Conservation (phyloP, 768 basidiomycete species). For the Amylocystis lapponica region DNA sequence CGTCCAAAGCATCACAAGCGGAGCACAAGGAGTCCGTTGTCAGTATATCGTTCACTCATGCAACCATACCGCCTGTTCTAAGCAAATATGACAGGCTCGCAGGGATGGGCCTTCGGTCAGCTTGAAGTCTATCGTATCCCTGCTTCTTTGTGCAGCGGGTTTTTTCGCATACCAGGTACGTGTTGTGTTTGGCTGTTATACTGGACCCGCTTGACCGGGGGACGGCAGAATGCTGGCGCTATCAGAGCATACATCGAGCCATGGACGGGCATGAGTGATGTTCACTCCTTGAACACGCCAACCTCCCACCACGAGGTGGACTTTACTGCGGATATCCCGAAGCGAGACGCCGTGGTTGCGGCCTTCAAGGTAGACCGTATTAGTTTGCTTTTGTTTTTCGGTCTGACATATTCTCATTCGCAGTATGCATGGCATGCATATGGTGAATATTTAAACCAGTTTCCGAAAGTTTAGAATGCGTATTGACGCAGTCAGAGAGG, state of each 20-base stretch:
- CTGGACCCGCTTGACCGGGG: neutral
- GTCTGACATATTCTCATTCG: slow-evolving; percentile 10
- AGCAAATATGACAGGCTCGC: too few species aligned
- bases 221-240: neutral
- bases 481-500: slow-evolving; percentile 49
- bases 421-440: slow-evolving; percentile 87
- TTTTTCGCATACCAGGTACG: neutral
- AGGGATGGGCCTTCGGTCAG: too few species aligned
- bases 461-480: slow-evolving; percentile 7
- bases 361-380: slow-evolving; percentile 91
- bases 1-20: too few species aligned
- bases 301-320: too few species aligned
- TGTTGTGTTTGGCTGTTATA: neutral
- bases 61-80: too few species aligned
- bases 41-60: too few species aligned
- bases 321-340: slow-evolving; percentile 51
- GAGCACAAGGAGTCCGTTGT: too few species aligned
- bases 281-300: too few species aligned
- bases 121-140: neutral
- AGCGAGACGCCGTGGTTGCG: slow-evolving; percentile 63
- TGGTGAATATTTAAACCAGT: slow-evolving; percentile 38
- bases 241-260: neutral
- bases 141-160: neutral
- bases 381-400: too few species aligned
- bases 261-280: too few species aligned